Percentiles rank a stretch among this genome's conserved stretches.
These are phyloP conservation scores for Orbilia blumenaviensis DNA, from an alignment of 2,329 filamentous ascomycete species.

Conservation along the genomic window DNA sequence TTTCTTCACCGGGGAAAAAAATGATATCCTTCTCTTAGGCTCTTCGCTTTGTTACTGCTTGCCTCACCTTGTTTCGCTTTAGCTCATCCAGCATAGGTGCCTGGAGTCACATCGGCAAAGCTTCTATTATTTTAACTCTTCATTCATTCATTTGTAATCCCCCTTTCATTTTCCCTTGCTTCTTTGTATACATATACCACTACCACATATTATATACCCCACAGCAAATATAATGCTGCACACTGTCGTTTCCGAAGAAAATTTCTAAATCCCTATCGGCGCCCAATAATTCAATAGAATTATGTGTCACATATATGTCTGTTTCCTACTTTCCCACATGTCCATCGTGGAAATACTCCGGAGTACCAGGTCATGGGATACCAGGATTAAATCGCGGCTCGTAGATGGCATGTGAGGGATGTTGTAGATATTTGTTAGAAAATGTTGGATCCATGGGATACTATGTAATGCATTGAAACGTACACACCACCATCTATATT, in stretches of 20 bases:
- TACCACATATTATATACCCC: slow-evolving; percentile 11
- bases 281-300: not conserved
- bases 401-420: not conserved
- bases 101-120: slow-evolving; percentile 18
- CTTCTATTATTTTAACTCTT: not conserved
- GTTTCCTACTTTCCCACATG: not conserved
- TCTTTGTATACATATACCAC: slow-evolving; percentile 36
- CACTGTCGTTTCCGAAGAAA: slow-evolving; percentile 3
- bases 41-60: slow-evolving; percentile 1
- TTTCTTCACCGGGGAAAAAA: not conserved
- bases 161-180: slow-evolving; percentile 3
- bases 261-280: not conserved
- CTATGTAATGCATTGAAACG: not conserved
- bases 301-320: not conserved
- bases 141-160: slow-evolving; percentile 12
- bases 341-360: not conserved
- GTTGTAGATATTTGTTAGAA: not conserved
- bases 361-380: not conserved
- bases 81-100: slow-evolving; percentile 23
- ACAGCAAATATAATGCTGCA: slow-evolving; percentile 1
- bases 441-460: too few relatives aligned
- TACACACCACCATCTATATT: not conserved
- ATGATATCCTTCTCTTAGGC: slow-evolving; percentile 1
- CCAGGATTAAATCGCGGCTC: too few relatives aligned
- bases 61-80: slow-evolving; percentile 11